Conservation (phyloP, 805 yeast genomes). For the Lachancea sp. region DNA sequence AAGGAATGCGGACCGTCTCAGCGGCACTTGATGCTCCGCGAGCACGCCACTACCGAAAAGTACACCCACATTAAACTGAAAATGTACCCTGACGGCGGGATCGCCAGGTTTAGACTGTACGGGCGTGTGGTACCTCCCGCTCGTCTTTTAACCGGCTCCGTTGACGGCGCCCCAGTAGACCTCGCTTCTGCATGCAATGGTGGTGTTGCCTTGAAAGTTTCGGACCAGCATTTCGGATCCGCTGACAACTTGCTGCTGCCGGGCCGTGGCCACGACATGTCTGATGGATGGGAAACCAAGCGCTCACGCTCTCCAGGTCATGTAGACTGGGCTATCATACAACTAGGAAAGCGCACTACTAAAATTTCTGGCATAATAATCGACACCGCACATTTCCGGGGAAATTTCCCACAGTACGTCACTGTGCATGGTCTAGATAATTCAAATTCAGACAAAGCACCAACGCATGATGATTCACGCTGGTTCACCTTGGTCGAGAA, state of each 20-base stretch:
- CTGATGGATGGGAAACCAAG: conserved; percentile 97
- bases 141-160: not conserved
- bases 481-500: conserved; percentile 67
- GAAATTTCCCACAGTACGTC: conserved; percentile 85
- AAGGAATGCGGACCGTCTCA: conserved; percentile 85
- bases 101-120: conserved; percentile 86
- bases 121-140: conserved; percentile 68
- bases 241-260: conserved; percentile 86
- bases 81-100: conserved; percentile 98
- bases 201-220: conserved; percentile 74
- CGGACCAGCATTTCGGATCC: conserved; percentile 92
- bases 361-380: conserved; percentile 53
- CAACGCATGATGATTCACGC: conserved; percentile 35
- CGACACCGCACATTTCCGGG: conserved; percentile 92
- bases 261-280: conserved; percentile 93
- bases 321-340: conserved; percentile 84
- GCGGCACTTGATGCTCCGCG: conserved; percentile 71
- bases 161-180: conserved; percentile 39
- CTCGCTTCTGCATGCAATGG: conserved; percentile 80
- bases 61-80: conserved; percentile 78
- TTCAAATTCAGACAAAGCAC: conserved; percentile 34
- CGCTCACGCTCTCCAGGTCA: conserved; percentile 82
- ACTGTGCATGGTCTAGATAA: conserved; percentile 55
- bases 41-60: conserved; percentile 46
- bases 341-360: conserved; percentile 61